phyloP scores from a whole-genome alignment of 352 stramenopile species.

The Sclerospora graminicola region DNA sequence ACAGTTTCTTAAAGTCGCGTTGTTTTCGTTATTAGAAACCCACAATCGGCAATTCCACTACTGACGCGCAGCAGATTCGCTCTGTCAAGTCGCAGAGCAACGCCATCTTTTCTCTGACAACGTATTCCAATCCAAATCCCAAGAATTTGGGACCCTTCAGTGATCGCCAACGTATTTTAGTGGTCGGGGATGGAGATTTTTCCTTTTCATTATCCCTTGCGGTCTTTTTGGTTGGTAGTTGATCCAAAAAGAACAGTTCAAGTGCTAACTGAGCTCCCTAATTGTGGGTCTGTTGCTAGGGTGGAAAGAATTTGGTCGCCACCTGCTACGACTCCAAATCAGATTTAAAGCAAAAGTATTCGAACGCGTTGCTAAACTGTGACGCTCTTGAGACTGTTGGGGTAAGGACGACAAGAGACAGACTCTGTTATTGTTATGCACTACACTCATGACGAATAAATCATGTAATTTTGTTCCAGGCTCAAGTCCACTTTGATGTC shows the following conservation, averaged over 20 bases:
- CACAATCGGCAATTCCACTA: slow-evolving; percentile 1
- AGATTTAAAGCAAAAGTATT: slow-evolving; percentile 67
- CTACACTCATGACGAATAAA: no score
- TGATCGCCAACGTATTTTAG: slow-evolving; percentile 62
- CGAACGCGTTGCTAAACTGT: slow-evolving; percentile 50
- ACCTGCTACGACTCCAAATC: slow-evolving; percentile 69
- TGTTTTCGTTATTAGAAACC: slow-evolving; percentile 14
- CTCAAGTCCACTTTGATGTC: slow-evolving; percentile 52
- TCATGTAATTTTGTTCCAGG: slow-evolving; percentile 40
- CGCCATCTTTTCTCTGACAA: slow-evolving; percentile 53
- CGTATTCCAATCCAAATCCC: slow-evolving; percentile 74
- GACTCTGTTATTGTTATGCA: no score
- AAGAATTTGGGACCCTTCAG: slow-evolving; percentile 68
- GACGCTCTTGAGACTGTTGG: slow-evolving; percentile 63
- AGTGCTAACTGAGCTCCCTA: not conserved
- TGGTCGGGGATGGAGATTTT: slow-evolving; percentile 81
- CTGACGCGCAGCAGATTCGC: slow-evolving; percentile 16
- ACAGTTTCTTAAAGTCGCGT: no score
- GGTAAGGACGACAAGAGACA: slow-evolving; percentile 12
- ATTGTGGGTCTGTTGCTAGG: slow-evolving; percentile 15
- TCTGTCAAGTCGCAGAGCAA: slow-evolving; percentile 54
- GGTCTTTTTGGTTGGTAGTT: slow-evolving; percentile 42
- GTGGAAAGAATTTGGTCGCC: slow-evolving; percentile 51
- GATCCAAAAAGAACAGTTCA: not conserved
- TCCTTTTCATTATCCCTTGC: slow-evolving; percentile 72